Evolutionary conservation across 768 basidiomycete species (phyloP), one percentile per base, ranked within the genome.

Genomic region (Amanita rubescens): DNA sequence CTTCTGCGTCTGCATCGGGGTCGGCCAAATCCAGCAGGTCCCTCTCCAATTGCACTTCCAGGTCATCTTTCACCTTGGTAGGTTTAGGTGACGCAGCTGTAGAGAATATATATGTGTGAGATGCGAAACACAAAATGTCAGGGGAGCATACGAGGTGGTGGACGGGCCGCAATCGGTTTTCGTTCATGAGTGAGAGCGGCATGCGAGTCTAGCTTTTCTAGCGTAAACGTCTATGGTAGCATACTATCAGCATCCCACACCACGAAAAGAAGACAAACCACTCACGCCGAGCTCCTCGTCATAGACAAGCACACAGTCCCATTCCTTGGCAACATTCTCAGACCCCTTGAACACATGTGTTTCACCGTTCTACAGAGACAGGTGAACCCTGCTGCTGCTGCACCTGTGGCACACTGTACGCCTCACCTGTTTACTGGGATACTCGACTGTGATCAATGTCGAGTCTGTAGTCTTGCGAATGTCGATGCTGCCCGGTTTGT

Each of bases 221-320:
- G 69, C 9, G 81, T 85, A 60, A 82, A 86, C 49, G 75, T 77
- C 87, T 90, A 59, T 32, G 48, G n/a, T 3, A 25, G 20, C 15
- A 20, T 12, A 35, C 32, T 10, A 10, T 17, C 22, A 33, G 53
- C 46, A n/a, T n/a, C n/a, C n/a, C n/a, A n/a, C n/a, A n/a, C n/a
- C n/a, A 37, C 32, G 34, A 45, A 14, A 33, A 12, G 19, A 33
- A 20, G 46, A 48, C 34, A 37, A 43, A 39, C 50, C 30, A 70
- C 80, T 64, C 63, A 87, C 88, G 58, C 80, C 80, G 45, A 78
- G 72, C 51, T 81, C 84, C 61, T 87, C 86, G 63, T 92, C 88
- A 60, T 84, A 91, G 42, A 91, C 84, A 37, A 92, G 72, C 6
- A 90, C 79, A 58, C 89, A 92, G 48, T 90, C 86, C 59, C 75